A percentile compares a stretch with the other conserved stretches of the same genome.
phyloP scores from a whole-genome alignment of 73 alveolate species.

The Paramecium sexaurelia region DNA sequence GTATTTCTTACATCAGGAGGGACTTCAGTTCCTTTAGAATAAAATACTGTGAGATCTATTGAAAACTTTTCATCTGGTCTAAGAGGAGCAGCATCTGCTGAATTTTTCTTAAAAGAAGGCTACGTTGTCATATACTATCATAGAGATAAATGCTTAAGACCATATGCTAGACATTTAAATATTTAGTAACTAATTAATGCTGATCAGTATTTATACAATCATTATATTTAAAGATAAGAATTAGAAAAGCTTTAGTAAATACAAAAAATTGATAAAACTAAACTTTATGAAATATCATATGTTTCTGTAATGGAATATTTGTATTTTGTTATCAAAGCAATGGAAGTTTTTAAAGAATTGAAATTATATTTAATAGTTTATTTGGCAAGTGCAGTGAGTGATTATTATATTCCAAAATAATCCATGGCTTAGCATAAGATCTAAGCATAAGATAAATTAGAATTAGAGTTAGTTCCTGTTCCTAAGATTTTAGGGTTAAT shows the following conservation, averaged over 20 bases:
- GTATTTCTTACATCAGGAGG: conserved; percentile 92
- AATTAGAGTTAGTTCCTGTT: not conserved
- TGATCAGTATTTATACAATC: not conserved
- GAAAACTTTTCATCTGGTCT: conserved; percentile 91
- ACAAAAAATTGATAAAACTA: not conserved
- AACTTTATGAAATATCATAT: not conserved
- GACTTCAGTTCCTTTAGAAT: conserved; percentile 89
- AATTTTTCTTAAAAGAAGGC: conserved; percentile 52
- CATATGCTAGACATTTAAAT: conserved; percentile 22
- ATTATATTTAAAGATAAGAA: not conserved
- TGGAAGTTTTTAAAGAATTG: not conserved
- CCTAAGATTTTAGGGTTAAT: not conserved
- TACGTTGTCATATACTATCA: conserved; percentile 42
- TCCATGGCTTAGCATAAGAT: conserved; percentile 34
- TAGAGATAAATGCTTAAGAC: conserved; percentile 57
- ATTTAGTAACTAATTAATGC: not conserved
- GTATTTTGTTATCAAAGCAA: not conserved
- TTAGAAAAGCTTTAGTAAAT: not conserved
- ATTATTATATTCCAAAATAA: conserved; percentile 46
- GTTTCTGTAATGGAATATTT: conserved; percentile 6
- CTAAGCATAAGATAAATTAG: not conserved
- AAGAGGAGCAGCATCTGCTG: conserved; percentile 89
- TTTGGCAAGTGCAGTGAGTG: conserved; percentile 65
- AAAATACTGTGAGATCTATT: conserved; percentile 85
- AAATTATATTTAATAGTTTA: not conserved